A percentile compares a stretch with the other conserved stretches of the same genome.
Conservation (phyloP, 225 moss, liverwort and hornwort species). For the Physcomitrellopsis africana region DNA sequence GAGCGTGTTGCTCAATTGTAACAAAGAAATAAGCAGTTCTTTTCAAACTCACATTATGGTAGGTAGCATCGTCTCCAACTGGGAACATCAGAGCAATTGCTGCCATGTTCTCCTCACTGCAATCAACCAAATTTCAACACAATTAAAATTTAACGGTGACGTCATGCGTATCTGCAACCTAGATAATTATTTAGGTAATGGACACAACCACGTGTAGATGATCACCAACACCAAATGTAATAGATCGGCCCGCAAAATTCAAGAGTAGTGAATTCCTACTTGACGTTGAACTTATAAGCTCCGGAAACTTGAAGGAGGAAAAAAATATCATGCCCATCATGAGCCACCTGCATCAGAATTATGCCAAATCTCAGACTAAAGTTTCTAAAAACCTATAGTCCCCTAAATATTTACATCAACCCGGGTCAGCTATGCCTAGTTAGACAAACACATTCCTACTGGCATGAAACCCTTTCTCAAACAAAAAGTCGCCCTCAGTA, state of each 20-base stretch:
- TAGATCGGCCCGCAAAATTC: neutral
- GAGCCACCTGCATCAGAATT: conserved; percentile 72
- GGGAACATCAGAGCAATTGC: conserved; percentile 90
- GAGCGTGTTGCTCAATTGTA: conserved; percentile 12
- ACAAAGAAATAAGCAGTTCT: conserved; percentile 14
- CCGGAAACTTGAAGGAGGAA: conserved; percentile 85
- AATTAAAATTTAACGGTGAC: neutral
- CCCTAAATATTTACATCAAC: neutral
- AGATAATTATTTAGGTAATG: conserved; percentile 16
- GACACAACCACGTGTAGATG: conserved; percentile 15
- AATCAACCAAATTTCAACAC: conserved; percentile 15
- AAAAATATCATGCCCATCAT: conserved; percentile 89
- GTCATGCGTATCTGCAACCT: conserved; percentile 2
- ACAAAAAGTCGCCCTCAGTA: no score
- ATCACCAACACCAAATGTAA: neutral
- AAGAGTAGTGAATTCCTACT: conserved; percentile 49
- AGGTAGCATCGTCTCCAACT: conserved; percentile 94
- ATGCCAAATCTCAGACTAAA: conserved; percentile 26
- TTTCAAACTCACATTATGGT: conserved; percentile 68
- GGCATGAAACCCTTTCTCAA: no score
- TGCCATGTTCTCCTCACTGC: conserved; percentile 75
- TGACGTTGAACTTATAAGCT: conserved; percentile 59
- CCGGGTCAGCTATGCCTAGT: neutral
- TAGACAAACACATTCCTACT: neutral
- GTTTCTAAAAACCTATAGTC: neutral